Evolutionary conservation across 2,329 filamentous ascomycete genomes (phyloP), one percentile per base, ranked within the genome.

Genomic region (Calcarisporium arbuscula): DNA sequence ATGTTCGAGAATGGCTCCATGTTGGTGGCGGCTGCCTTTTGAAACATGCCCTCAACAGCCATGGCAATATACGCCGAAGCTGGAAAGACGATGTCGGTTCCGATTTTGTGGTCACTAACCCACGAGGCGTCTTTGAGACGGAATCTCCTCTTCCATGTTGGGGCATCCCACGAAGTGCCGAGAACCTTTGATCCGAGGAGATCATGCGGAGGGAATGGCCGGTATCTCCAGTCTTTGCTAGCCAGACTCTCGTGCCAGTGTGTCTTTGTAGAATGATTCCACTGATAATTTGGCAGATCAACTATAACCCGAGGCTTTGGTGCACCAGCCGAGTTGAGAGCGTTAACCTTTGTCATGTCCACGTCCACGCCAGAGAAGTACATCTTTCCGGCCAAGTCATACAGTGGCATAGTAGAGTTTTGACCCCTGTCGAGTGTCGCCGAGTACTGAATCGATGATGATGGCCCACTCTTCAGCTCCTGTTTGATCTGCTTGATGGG

Each of bases 71-170:
- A 69, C 0, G 54, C 65, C 1, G 67, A 60, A 3, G 44, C 56
- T 0, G 69, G 68, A 26, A 66, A 66, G 2, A 72, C 47, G 3
- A 62, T 45, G 6, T 61, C 47, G 1, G 48, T 48, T 2, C 57
- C 49, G 2, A 74, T 39, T 15, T 49, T 51, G 40, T 75, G 67
- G 28, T 68, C 62, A 0, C 44, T 40, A 3, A 72, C 34, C 70
- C 70, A 74, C 0, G 64, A 57, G 0, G 60, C 38, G 19, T 69
- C 56, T 0, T 51, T 48, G 2, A 62, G 35, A 3, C 52, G 47
- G 1, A 71, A 42, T 3, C 65, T 29, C 28, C 65, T 66, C 2
- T 63, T 47, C 62, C 64, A 74, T 0, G 40, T 32, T 0, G 64
- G 63, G 8, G 60, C 48, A 2, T 54, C 15, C 11, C 46, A 40